Evolutionary conservation across 2,329 filamentous ascomycete genomes (phyloP).

Genomic region (Raffaelea albimanens): DNA sequence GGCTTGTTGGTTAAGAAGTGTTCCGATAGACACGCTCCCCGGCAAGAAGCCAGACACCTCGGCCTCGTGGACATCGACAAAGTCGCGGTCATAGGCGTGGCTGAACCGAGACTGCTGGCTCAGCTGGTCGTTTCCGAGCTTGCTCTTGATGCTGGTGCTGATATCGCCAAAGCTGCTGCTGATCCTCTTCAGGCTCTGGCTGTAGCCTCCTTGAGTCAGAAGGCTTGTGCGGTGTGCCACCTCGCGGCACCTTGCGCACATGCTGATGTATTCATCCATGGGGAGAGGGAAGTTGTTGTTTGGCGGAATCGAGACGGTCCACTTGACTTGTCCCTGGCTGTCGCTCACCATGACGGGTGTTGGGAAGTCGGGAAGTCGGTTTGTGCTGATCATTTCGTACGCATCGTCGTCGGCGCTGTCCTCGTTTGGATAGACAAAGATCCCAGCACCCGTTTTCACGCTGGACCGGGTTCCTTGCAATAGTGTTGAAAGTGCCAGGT

Average conservation of each 20-base stretch:
- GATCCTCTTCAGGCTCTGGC: background rate
- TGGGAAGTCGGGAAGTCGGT: constrained; percentile 59
- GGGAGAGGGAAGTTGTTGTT: constrained; percentile 57
- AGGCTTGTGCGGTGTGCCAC: constrained; percentile 44
- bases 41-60: constrained; percentile 55
- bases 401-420: constrained; percentile 33
- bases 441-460: background rate
- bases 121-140: background rate
- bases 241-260: constrained; percentile 59
- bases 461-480: constrained; percentile 18
- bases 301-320: constrained; percentile 73
- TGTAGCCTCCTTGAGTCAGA: background rate
- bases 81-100: constrained; percentile 48
- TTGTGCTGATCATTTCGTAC: constrained; percentile 59
- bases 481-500: constrained; percentile 30
- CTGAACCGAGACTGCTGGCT: background rate
- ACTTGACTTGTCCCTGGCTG: constrained; percentile 53
- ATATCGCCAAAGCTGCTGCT: background rate
- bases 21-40: constrained; percentile 28
- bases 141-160: background rate
- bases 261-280: constrained; percentile 56
- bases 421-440: constrained; percentile 28
- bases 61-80: constrained; percentile 66
- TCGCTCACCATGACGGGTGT: constrained; percentile 64
- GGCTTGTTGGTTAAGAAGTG: constrained; percentile 15